A percentile compares a stretch with the other conserved stretches of the same genome.
phyloP scores from a whole-genome alignment of 257 asterid genomes.

The Fraxinus excelsior region DNA sequence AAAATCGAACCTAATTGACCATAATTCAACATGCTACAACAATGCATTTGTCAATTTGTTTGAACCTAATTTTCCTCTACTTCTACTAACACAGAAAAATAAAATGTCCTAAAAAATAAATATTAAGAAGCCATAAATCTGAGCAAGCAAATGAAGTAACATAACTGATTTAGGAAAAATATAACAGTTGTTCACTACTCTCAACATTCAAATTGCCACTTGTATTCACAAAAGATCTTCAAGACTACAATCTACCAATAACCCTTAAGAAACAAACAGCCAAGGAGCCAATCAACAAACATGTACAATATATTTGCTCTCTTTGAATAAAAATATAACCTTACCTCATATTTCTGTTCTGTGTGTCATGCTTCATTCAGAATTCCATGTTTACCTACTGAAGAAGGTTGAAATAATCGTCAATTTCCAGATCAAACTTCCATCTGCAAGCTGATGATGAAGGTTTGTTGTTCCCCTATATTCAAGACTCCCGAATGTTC shows the following conservation, averaged over 20 bases:
- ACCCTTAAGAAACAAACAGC: neutral
- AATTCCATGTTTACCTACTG: neutral
- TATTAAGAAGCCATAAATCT: neutral
- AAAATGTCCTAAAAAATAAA: neutral
- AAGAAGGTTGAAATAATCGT: neutral
- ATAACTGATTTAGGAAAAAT: neutral
- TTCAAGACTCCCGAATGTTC: neutral
- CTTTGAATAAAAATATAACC: neutral
- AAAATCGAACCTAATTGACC: constrained; percentile 1
- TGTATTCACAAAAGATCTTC: neutral
- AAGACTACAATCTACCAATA: neutral
- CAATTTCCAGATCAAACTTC: neutral
- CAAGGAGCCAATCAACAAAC: neutral
- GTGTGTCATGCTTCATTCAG: neutral
- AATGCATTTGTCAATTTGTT: neutral
- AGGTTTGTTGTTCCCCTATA: neutral
- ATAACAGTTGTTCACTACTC: too few relatives aligned
- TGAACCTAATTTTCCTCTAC: neutral
- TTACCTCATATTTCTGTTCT: neutral
- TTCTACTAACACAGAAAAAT: neutral
- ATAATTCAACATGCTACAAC: neutral
- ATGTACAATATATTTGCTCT: neutral
- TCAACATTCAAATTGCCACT: neutral
- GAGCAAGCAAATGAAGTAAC: neutral
- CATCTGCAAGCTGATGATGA: neutral